Base-by-base conservation (phyloP, 305 asterid species). In the Solanum aculeatissimum region DNA sequence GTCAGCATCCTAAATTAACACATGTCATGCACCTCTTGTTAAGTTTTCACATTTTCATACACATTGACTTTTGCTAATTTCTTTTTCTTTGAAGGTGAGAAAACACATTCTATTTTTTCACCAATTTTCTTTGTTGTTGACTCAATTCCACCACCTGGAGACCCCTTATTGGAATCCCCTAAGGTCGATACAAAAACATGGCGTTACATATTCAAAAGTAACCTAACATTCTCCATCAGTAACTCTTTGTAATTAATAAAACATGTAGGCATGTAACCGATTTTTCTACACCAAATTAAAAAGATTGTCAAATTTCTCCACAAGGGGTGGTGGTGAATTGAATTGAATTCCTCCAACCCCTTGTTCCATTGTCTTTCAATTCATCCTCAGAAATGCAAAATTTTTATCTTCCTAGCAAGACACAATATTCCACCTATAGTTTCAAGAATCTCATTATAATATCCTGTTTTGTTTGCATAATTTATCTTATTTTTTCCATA, bases 401-500 rank as follows among this genome's bases (percentile, higher is more conserved):
- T 72, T 58, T 83, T 3, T 85, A 84, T 35, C 21, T 68, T 57
- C 83, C 86, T 82, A 70, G 86, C 74, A 88, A 85, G 75, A 57
- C 84, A 79, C 88, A 86, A 23, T 11, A 84, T 62, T 78, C 85
- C 16, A 25, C 55, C 38, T 19, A 68, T 35, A 90, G 89, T 45
- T 78, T 90, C 49, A 83, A 70, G 62, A 81, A 66, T 53, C 85
- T 90, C 82, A 72, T 92, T 53, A 42, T 85, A 45, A n/a, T 85
- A 63, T 90, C 92, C 12, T 86, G 83, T 86, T 84, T 89, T 54
- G 2, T 89, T 3, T 86, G 84, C 66, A 25, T 84, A 2, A 35
- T 89, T 25, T 93, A 87, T 78, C 85, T 92, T 32, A 6, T 88
- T 7, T 74, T 89, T 11, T 88, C 91, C 71, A 54, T 89, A 43